Evolutionary conservation across 1,284 basidiomycete genomes (phyloP), one percentile per base, ranked within the genome.

Genomic region (Puccinia coronata): DNA sequence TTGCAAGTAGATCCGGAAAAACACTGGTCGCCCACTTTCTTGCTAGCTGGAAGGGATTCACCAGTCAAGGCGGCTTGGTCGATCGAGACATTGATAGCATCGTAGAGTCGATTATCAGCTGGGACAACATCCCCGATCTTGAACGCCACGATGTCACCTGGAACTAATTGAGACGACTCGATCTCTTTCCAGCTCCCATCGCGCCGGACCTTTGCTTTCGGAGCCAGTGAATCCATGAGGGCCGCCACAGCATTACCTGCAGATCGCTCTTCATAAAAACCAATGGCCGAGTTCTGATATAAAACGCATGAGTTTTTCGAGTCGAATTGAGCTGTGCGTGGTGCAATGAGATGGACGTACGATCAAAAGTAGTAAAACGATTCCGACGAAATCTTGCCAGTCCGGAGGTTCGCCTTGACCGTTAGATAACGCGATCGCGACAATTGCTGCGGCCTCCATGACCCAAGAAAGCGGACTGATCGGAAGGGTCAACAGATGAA

Each of bases 161-260:
- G 95, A 67, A 97, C 95, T 82, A 98, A 91, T 67, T 89, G 90
- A 67, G 94, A 84, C 9, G 78, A 80, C 69, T 98, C 95, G 84
- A 97, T 92, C 87, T 98, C 95, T 47, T 87, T 86, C 95, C 95
- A 97, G 51, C 85, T 84, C 82, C 93, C 93, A 83, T 90, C 89
- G 83, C 96, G 95, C 88, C 91, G 93, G 85, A 93, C 93, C 87
- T 92, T 92, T 53, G 96, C 96, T 89, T 98, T 98, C 87, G 95
- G 96, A 25, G 96, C 96, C 83, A 98, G 93, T 20, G 96, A 98
- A 87, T 98, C 96, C 96, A 98, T 99, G 84, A 99, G 93, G 16
- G 95, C 95, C 89, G 97, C 97, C 89, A 98, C 96, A 57, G 96
- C 96, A 87, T 98, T 97, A 88, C 96, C 96, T 76, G 96, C 96